Base-by-base conservation (phyloP, 352 stramenopile genomes). In the Pythium dissimile region DNA sequence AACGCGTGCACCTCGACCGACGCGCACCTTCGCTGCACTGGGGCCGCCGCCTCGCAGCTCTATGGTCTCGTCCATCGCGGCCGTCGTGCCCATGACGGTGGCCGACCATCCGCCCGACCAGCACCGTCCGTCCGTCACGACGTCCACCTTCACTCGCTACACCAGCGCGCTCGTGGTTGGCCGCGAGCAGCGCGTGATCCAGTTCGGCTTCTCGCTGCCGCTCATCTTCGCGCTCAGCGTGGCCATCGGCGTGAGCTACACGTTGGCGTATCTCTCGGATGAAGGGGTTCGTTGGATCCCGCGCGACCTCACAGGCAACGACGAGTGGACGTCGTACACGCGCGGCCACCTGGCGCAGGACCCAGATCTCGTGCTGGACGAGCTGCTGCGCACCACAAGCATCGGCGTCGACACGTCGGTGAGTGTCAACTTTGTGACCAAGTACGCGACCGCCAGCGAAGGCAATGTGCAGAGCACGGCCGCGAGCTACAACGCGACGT, bases 181-280 rank as follows among this genome's bases (percentile, higher is more conserved):
- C 2, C 24, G 18, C 16, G 28, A 52, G 27, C 16, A 34, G 30
- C 58, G 58, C 20, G 58, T 66, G 21, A 35, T 66, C 49, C 34
- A 56, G 43, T 59, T 51, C 20, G 48, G 58, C 9, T 9, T 59
- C 42, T 66, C 58, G 20, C 21, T 66, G 20, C 58, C 58, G 4
- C n/a, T 66, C 18, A 66, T 66, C 37, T 60, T 59, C 12, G 27
- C 51, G 2, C 42, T 66, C 10, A 59, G 58, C 23, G 49, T 59
- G 10, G 44, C 58, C 4, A 60, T 49, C 43, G 43, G 43, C 26
- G 43, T 49, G 26, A 57, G 49, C 49, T 57, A 48, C 34, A 27
- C 49, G 34, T 18, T 48, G 28, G 34, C 49, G 24, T 48, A 41
- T 23, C 31, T 27, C 24, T 26, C 49, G 5, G 13, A 37, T 10